Evolutionary conservation across 2,329 filamentous ascomycete genomes (phyloP), one percentile per base, ranked within the genome.

Genomic region (Ceratocystis ficicola): DNA sequence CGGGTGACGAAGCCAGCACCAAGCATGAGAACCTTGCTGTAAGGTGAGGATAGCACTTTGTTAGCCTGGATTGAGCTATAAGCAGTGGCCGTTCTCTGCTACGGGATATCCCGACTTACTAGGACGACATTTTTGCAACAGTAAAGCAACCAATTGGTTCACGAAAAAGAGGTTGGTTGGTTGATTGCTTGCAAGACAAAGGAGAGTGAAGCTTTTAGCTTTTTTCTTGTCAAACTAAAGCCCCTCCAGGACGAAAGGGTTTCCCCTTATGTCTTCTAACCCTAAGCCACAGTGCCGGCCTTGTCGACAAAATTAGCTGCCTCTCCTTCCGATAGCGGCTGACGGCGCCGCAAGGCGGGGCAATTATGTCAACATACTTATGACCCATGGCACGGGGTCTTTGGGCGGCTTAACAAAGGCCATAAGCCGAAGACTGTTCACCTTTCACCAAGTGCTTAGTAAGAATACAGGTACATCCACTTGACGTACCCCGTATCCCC

Each of bases 1-100:
- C 79, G 80, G 70, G 84, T 82, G 70, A 86, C 84, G 74, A 82
- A 82, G 72, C 81, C 81, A 65, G 81, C 77, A 69, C 80, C 80
- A 70, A 67, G 66, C 66, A 67, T 67, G 59, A 67, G 66, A 62
- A 67, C 66, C 63, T 65, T 67, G 30, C 66, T 67, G 20, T 22
- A 48, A 44, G 44, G 22, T 22, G 46, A 28, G 44, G 60, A 41
- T 44, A 57, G 20, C 20, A 30, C 17, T 44, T 44, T 44, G 44
- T 46, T 67, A 59, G 65, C 12, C 30, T 60, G 25, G 8, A 6
- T 6, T 44, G 46, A 52, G 28, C 62, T 32, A 20, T n/a, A 30
- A 25, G n/a, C 30, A 22, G 36, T 36, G 6, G 41, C n/a, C 8
- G 36, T 10, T 41, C 12, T 3, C 3, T 41, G 36, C 36, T 12